phyloP scores from a whole-genome alignment of 2,329 filamentous ascomycete genomes.

The Sporothrix brasiliensis region DNA sequence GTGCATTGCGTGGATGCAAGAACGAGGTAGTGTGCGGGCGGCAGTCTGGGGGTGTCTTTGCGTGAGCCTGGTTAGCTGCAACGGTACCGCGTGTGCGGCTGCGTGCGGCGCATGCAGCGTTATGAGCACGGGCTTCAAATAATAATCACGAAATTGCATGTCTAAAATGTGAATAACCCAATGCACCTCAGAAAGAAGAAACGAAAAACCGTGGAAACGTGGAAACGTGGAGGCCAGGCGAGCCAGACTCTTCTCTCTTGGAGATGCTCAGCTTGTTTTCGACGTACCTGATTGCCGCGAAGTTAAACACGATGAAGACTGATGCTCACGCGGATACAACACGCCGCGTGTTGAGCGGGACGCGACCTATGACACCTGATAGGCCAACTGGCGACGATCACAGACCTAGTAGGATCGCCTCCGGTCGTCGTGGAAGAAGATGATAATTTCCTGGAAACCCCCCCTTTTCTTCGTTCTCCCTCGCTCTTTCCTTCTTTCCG shows the following conservation, averaged over 20 bases:
- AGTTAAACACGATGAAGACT: neutral
- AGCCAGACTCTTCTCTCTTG: neutral
- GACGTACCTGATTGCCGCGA: slow-evolving; percentile 8
- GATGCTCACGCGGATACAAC: neutral
- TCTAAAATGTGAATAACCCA: neutral
- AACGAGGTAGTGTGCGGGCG: neutral
- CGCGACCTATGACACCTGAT: slow-evolving; percentile 18
- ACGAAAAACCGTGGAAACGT: neutral
- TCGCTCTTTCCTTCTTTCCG: neutral
- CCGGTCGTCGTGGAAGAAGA: slow-evolving; percentile 1
- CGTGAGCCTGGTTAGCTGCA: neutral
- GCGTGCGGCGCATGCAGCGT: neutral
- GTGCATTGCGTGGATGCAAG: slow-evolving; percentile 45
- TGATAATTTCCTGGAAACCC: neutral
- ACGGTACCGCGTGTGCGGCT: neutral
- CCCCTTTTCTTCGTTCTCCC: neutral
- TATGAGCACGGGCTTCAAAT: neutral
- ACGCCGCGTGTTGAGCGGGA: slow-evolving; percentile 3
- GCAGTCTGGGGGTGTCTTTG: no score
- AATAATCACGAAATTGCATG: slow-evolving; percentile 1
- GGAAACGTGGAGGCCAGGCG: slow-evolving; percentile 6
- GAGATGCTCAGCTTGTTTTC: neutral
- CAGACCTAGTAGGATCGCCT: neutral
- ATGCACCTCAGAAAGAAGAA: neutral
- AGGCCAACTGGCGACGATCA: slow-evolving; percentile 19